Base-by-base conservation (phyloP, 2,329 filamentous ascomycete genomes). In the Ascochyta koolunga region DNA sequence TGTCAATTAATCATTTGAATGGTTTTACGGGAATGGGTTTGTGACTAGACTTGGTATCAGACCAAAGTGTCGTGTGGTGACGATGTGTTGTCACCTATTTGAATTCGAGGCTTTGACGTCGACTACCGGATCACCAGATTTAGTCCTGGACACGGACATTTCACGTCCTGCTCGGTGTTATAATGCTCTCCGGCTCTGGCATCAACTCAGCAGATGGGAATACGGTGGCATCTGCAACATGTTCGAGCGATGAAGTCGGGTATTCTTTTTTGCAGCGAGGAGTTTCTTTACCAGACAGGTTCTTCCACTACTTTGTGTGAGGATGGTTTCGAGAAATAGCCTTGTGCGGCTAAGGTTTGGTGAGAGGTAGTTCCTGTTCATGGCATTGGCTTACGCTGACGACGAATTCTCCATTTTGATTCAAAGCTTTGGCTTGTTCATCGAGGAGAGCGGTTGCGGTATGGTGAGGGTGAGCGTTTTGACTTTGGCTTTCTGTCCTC, bases 401-500 rank as follows among this genome's bases (percentile, higher is more conserved):
- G 27, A 29, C 5, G 27, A 15, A 5, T 13, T 29, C 11, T 11
- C 15, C 10, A 29, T 29, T 5, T 15, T 10, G 13, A 11, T 29
- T 13, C 4, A 16, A 40, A 25, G 27, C 13, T n/a, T n/a, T 9
- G 9, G 22, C 10, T n/a, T 15, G 11, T 33, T 45, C 31, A 49
- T 18, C 33, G 25, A 38, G 19, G 33, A n/a, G 35, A 45, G n/a
- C 45, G 46, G 11, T 43, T 18, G 8, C 41, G 46, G 25, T 38
- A 40, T 15, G 46, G 50, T 21, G 58, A 40, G 46, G 50, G 24
- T 16, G 61, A 39, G 27, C 56, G 25, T 29, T 45, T 36, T 3
- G 49, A 27, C 33, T 37, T 56, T 44, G 57, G 51, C 15, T 50
- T 55, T 3, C 56, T 59, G 27, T 58, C 13, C 16, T 48, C 51